Evolutionary conservation across 2,329 filamentous ascomycete species (phyloP).

Genomic region (Albifimbria verrucaria): DNA sequence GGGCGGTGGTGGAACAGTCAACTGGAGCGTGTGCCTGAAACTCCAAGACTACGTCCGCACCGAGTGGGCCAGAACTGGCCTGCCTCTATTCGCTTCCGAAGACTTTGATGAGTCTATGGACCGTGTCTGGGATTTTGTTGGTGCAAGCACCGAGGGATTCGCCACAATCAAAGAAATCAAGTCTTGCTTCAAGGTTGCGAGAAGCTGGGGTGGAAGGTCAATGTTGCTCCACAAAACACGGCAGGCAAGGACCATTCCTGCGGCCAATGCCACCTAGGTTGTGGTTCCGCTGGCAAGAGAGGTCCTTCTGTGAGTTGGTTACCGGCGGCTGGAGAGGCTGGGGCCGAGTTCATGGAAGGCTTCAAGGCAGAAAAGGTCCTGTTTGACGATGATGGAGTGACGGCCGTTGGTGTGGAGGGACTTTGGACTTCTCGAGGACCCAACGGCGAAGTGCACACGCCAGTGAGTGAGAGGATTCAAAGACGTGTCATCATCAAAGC

Average conservation of each 20-base stretch:
- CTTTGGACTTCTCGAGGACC: constrained; percentile 71
- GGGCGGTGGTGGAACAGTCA: constrained; percentile 85
- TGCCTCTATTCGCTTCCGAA: constrained; percentile 70
- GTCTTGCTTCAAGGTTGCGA: constrained; percentile 71
- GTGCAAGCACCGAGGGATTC: constrained; percentile 63
- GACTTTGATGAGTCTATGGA: constrained; percentile 79
- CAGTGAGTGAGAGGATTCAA: constrained; percentile 42
- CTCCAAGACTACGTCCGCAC: constrained; percentile 73
- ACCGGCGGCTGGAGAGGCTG: constrained; percentile 72
- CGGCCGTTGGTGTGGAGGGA: constrained; percentile 69
- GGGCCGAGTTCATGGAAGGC: constrained; percentile 81
- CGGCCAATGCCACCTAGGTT: constrained; percentile 60
- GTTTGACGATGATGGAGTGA: constrained; percentile 58
- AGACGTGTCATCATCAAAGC: constrained; percentile 70
- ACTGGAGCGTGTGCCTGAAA: constrained; percentile 69
- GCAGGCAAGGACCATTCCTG: constrained; percentile 72
- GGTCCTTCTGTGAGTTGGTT: constrained; percentile 75
- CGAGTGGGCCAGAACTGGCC: constrained; percentile 71
- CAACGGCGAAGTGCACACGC: constrained; percentile 53
- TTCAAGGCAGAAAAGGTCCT: constrained; percentile 68
- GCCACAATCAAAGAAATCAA: constrained; percentile 70
- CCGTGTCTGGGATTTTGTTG: constrained; percentile 75
- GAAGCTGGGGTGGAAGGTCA: constrained; percentile 69
- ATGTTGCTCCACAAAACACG: constrained; percentile 75
- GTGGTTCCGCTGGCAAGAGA: constrained; percentile 69